Conservation (phyloP, 2,329 filamentous ascomycete species). For the Ustilaginoidea virens region DNA sequence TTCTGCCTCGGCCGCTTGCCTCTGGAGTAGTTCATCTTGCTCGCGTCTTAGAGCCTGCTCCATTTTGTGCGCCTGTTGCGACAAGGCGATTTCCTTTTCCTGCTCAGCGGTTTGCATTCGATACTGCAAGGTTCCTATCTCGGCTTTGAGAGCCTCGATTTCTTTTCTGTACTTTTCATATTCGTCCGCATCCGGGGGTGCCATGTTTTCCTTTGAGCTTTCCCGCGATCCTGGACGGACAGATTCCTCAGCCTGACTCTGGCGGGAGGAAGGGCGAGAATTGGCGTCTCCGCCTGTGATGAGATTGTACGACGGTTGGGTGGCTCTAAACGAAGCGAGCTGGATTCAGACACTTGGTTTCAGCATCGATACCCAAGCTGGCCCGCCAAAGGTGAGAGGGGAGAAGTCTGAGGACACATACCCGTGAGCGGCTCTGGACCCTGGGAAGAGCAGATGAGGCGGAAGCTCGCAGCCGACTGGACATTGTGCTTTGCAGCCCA, state of each 20-base stretch:
- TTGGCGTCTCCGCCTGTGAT: constrained; percentile 35
- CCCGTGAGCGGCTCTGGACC: constrained; percentile 23
- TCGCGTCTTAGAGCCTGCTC: constrained; percentile 65
- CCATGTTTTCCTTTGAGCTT: constrained; percentile 44
- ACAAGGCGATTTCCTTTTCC: constrained; percentile 63
- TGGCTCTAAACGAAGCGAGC: constrained; percentile 32
- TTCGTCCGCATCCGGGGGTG: constrained; percentile 40
- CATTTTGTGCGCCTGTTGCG: constrained; percentile 72
- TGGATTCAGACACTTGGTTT: constrained; percentile 6
- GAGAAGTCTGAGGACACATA: constrained; percentile 12
- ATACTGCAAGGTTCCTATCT: constrained; percentile 77
- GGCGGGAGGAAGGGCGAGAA: constrained; percentile 23
- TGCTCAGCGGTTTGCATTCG: constrained; percentile 77
- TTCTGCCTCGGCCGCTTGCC: constrained; percentile 42
- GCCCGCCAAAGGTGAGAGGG: background rate
- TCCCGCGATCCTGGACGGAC: constrained; percentile 35
- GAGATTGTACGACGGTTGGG: constrained; percentile 44
- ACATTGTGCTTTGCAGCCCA: constrained; percentile 14
- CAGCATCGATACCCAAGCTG: background rate
- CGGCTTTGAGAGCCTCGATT: constrained; percentile 71
- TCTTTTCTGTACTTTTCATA: constrained; percentile 41
- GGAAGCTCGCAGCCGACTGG: constrained; percentile 19
- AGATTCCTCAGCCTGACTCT: constrained; percentile 23
- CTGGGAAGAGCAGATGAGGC: constrained; percentile 18
- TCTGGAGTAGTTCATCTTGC: constrained; percentile 68